A percentile compares a stretch with the other conserved stretches of the same genome.
Conservation (phyloP, 768 basidiomycete genomes). For the Amanita brunnescens region DNA sequence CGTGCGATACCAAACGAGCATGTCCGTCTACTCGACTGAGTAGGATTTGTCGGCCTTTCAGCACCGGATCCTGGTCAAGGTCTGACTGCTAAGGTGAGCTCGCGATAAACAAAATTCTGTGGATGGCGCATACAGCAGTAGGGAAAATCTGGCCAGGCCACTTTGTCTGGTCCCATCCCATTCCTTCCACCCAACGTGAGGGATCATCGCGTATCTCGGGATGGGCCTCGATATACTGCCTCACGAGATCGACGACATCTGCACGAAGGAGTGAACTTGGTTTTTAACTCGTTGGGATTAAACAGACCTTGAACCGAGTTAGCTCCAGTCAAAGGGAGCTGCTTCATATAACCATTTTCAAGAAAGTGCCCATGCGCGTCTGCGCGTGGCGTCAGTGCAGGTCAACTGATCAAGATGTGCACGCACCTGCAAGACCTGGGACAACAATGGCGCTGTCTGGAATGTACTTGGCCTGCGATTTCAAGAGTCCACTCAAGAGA, state of each 20-base stretch:
- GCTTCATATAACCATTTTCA: conserved; percentile 61
- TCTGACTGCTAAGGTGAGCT: conserved; percentile 42
- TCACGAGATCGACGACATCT: conserved; percentile 61
- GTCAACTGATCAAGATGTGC: background rate
- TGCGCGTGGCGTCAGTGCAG: conserved; percentile 15
- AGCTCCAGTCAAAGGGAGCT: conserved; percentile 54
- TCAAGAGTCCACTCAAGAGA: background rate
- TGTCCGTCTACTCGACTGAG: conserved; percentile 77
- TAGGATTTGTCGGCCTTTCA: conserved; percentile 63
- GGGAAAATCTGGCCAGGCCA: conserved; percentile 64
- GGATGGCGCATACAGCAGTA: conserved; percentile 43
- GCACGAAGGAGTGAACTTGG: background rate
- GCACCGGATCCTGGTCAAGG: conserved; percentile 57
- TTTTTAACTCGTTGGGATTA: background rate
- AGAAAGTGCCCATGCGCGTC: conserved; percentile 80
- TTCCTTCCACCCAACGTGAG: conserved; percentile 68
- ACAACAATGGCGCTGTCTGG: conserved; percentile 38
- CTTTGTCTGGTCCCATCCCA: conserved; percentile 92
- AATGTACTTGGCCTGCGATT: conserved; percentile 1
- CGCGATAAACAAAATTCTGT: background rate
- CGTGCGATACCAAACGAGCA: conserved; percentile 77
- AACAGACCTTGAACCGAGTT: conserved; percentile 48
- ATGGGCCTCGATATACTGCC: conserved; percentile 46
- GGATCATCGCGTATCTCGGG: conserved; percentile 47
- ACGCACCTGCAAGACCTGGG: conserved; percentile 64